Percentiles rank a stretch among this genome's conserved stretches.
Conservation (phyloP, 768 basidiomycete genomes). For the Amanita subjunquillea region DNA sequence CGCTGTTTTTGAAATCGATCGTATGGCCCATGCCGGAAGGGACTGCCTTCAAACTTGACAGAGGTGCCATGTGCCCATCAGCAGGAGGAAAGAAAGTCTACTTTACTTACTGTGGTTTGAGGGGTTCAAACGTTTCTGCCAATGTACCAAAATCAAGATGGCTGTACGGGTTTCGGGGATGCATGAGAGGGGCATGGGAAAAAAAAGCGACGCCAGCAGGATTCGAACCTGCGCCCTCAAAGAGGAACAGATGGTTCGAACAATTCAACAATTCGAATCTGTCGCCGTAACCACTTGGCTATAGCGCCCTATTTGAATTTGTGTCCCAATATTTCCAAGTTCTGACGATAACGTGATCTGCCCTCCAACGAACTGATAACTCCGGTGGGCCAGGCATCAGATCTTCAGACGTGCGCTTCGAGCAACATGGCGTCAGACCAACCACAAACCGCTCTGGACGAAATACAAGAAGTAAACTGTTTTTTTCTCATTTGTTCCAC, state of each 20-base stretch:
- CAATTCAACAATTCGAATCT: conserved; percentile 29
- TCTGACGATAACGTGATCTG: no score
- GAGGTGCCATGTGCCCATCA: conserved; percentile 1
- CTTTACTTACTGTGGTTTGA: conserved; percentile 40
- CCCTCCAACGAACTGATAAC: no score
- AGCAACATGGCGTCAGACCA: conserved; percentile 1
- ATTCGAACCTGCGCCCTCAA: conserved; percentile 63
- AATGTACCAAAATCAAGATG: conserved; percentile 49
- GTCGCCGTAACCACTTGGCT: conserved; percentile 73
- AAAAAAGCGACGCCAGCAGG: conserved; percentile 47
- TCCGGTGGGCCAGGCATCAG: no score
- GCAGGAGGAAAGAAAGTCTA: no score
- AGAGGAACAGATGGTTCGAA: conserved; percentile 45
- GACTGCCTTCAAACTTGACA: conserved; percentile 13
- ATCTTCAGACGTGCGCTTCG: no score
- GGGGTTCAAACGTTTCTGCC: conserved; percentile 43
- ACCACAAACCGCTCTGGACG: not conserved
- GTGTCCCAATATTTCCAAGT: no score
- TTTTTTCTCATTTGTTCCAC: not conserved
- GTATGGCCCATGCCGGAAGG: conserved; percentile 21
- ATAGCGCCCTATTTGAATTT: conserved; percentile 36
- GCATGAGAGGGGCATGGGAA: conserved; percentile 17
- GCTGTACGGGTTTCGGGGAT: conserved; percentile 30
- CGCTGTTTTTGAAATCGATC: conserved; percentile 71
- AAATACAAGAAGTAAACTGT: conserved; percentile 1